Evolutionary conservation across 2,329 filamentous ascomycete genomes (phyloP).

Genomic region (Onygena corvina): DNA sequence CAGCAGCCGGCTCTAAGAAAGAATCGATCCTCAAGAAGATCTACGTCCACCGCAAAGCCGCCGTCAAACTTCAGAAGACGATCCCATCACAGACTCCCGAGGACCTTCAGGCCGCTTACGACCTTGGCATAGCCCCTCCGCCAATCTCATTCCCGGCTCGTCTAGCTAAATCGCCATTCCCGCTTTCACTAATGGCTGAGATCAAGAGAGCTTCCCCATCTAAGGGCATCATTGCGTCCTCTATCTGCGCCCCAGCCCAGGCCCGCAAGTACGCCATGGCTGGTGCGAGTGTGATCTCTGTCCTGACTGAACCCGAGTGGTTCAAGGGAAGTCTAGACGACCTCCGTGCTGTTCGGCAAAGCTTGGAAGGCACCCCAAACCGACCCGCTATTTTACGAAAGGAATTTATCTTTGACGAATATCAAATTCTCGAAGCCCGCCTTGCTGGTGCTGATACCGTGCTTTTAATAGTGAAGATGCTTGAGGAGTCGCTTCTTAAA

Average conservation of each 20-base stretch:
- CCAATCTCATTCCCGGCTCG: conserved; percentile 68
- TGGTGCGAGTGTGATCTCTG: conserved; percentile 91
- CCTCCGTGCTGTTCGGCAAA: conserved; percentile 71
- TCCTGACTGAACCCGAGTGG: conserved; percentile 97
- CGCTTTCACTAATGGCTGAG: conserved; percentile 91
- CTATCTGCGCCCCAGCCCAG: conserved; percentile 78
- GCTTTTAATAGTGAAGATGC: conserved; percentile 95
- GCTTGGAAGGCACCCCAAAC: conserved; percentile 81
- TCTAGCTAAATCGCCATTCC: conserved; percentile 67
- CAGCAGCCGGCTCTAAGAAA: conserved; percentile 44
- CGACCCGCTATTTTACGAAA: conserved; percentile 85
- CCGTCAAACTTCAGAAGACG: conserved; percentile 67
- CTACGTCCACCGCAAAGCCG: conserved; percentile 64
- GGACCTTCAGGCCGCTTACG: conserved; percentile 77
- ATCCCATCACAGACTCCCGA: conserved; percentile 71
- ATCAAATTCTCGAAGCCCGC: conserved; percentile 90
- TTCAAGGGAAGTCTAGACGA: conserved; percentile 98
- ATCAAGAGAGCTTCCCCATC: conserved; percentile 95
- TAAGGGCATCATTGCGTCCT: conserved; percentile 83
- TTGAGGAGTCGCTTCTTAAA: conserved; percentile 60
- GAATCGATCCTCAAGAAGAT: conserved; percentile 84
- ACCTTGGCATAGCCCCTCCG: conserved; percentile 72
- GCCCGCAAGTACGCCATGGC: conserved; percentile 85
- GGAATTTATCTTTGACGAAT: conserved; percentile 96
- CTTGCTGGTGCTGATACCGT: conserved; percentile 90